Evolutionary conservation across 495 filamentous ascomycete genomes (phyloP).

Genomic region (Aspergillus haitiensis): DNA sequence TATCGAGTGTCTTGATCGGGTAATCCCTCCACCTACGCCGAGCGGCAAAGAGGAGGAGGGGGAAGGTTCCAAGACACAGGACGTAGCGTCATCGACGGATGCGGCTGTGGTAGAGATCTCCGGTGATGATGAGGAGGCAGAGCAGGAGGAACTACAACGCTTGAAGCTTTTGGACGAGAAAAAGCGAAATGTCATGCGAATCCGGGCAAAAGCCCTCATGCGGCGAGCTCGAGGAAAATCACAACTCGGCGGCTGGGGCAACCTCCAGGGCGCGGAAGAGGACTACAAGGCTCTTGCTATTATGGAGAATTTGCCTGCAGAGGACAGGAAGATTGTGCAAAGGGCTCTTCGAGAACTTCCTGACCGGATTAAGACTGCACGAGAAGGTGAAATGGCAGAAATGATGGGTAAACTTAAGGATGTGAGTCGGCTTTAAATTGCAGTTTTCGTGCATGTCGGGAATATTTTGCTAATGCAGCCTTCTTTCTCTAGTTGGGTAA

Average conservation of each 20-base stretch:
- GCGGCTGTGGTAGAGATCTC: constrained; percentile 49
- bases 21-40: constrained; percentile 44
- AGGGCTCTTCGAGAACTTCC: constrained; percentile 64
- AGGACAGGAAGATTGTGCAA: constrained; percentile 67
- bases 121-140: constrained; percentile 59
- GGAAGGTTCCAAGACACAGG: constrained; percentile 26
- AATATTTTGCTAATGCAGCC: constrained; percentile 12
- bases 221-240: constrained; percentile 75
- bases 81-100: constrained; percentile 19
- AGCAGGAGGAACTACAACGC: constrained; percentile 55
- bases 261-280: constrained; percentile 76
- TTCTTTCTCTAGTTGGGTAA: constrained; percentile 66
- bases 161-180: constrained; percentile 51
- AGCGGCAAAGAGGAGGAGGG: constrained; percentile 18
- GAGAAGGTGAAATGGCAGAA: constrained; percentile 83
- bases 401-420: constrained; percentile 97
- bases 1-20: constrained; percentile 66
- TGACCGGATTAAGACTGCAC: constrained; percentile 66
- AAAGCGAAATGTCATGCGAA: constrained; percentile 66
- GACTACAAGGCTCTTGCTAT: constrained; percentile 63
- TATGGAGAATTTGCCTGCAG: constrained; percentile 57
- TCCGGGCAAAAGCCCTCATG: constrained; percentile 81
- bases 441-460: no score
- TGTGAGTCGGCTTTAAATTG: constrained; percentile 43
- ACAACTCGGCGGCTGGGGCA: constrained; percentile 73